Evolutionary conservation across 1,284 basidiomycete genomes (phyloP), one percentile per base, ranked within the genome.

Genomic region (Boletus sp.): DNA sequence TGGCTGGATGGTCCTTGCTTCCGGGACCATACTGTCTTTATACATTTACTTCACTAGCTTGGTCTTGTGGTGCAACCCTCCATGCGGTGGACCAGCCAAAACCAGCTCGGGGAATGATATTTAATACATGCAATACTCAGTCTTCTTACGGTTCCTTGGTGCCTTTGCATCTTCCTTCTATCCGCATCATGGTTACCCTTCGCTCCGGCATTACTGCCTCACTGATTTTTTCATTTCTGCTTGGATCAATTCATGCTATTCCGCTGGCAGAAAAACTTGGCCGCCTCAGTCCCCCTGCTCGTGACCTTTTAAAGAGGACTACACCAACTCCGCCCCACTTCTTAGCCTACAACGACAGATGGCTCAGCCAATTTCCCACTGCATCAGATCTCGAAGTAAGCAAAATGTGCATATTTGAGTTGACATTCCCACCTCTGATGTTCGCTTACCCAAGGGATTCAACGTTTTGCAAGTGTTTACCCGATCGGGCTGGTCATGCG

Each of bases 261-360:
- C 63, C 73, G 56, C 54, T 72, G 60, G 49, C 63, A 54, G 50
- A 60, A 3, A 67, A 59, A 25, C 60, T 74, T 33, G 19, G n/a
- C n/a, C 44, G 28, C 21, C 63, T 73, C 52, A 71, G 58, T 56
- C 56, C 63, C 1, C 11, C 31, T 33, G 76, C 80, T 16, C 76
- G 76, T 59, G 76, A 77, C 49, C 68, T 82, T 52, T 61, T 81
- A 55, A 74, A 74, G 61, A 77, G 77, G 25, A 76, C 70, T 11
- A 68, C 60, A 0, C 72, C 72, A 5, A 55, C 63, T 10, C 55
- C 76, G 0, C 81, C 82, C 31, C 73, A 74, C 61, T 83, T 77
- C 54, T 76, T 81, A 25, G 72, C 77, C 13, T 83, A 83, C 68
- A 76, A 75, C 49, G 80, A 83, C 66, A 59, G 68, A 52, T 80